These are phyloP conservation scores for Pichia sp. DNA, from an alignment of 1,139 yeast genomes.

Conservation along the genomic window DNA sequence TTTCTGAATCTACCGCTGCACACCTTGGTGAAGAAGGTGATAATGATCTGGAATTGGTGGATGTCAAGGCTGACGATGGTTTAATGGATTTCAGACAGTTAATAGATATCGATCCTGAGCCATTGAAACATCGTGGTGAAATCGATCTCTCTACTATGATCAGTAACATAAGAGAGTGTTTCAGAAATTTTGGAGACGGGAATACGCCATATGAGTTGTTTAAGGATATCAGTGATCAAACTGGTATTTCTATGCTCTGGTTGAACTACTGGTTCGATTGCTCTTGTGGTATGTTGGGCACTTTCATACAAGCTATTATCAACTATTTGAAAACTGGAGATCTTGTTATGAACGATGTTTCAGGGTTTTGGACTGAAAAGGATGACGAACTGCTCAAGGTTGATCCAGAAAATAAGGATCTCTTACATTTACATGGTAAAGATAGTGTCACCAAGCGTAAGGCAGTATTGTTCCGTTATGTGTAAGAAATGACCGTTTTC, in stretches of 20 bases:
- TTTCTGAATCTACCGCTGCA: not conserved
- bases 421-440: conserved; percentile 28
- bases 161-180: conserved; percentile 38
- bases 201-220: conserved; percentile 37
- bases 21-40: not conserved
- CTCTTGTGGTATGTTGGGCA: conserved; percentile 45
- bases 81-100: conserved; percentile 20
- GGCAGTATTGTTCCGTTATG: conserved; percentile 20
- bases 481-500: not conserved
- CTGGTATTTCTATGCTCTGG: conserved; percentile 44
- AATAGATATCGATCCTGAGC: conserved; percentile 29
- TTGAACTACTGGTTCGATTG: conserved; percentile 44
- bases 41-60: conserved; percentile 15
- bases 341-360: conserved; percentile 40
- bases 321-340: conserved; percentile 41
- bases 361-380: conserved; percentile 48
- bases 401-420: conserved; percentile 21
- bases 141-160: conserved; percentile 29
- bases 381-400: conserved; percentile 36
- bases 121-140: conserved; percentile 25
- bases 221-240: conserved; percentile 39
- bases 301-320: conserved; percentile 43
- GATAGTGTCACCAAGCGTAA: conserved; percentile 31
- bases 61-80: conserved; percentile 19
- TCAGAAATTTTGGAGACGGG: conserved; percentile 40